Base-by-base conservation (phyloP, 176 grass and related monocot species). In the Elymus sibiricus region DNA sequence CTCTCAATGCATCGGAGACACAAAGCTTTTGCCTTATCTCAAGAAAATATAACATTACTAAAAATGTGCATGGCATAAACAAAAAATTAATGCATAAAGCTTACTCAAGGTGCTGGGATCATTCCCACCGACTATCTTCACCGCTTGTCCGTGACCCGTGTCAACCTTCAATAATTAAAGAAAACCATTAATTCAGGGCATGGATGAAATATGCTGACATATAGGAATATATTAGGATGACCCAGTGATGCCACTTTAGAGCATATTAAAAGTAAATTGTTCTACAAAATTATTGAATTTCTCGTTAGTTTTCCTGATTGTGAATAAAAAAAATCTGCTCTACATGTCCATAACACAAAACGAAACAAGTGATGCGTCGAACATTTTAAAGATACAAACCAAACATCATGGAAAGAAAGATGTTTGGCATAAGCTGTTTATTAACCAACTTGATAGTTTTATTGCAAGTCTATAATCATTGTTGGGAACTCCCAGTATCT, bases 61-160 rank as follows among this genome's bases (percentile, higher is more conserved):
- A 75, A 9, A 31, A 32, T 69, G 16, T 35, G n/a, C n/a, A 7
- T 26, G 40, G 21, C 27, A 81, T 28, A 89, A 56, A 49, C 9
- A 80, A 68, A 17, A 44, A 68, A 84, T 56, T 64, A 81, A 81
- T 85, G 38, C 27, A 60, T 62, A 70, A 69, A 82, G 13, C 80
- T 87, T 90, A 90, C 84, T 64, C 8, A 67, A 79, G 80, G 5
- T 2, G 22, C 2, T 47, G 43, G 29, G 27, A 60, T 75, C 46
- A 49, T 12, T 26, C 66, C 11, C 74, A 28, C 16, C 26, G 14
- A 55, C 17, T 64, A 17, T 6, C 3, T 87, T 55, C 67, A 19
- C 24, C 6, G 25, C 0, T 58, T 43, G 79, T 19, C 14, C 27
- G 26, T 2, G 5, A 74, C 70, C 37, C 9, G 15, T 39, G 15